Evolutionary conservation across 2,329 filamentous ascomycete genomes (phyloP), one percentile per base, ranked within the genome.

Genomic region (Sporothrix schenckii): DNA sequence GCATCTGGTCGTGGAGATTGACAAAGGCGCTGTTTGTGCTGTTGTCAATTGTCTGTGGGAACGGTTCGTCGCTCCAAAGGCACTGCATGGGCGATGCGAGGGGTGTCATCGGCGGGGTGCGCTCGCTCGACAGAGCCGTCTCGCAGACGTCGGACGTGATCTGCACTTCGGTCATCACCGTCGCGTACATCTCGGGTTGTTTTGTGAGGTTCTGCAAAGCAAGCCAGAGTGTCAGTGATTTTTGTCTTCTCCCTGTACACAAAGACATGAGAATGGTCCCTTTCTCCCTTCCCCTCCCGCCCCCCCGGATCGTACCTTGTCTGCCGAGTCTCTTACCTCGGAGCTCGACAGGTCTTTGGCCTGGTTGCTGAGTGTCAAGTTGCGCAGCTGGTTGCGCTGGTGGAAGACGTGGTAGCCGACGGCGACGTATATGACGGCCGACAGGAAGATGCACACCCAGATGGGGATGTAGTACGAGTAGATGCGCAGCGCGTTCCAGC

Each of bases 401-500:
- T 83, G 85, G 74, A 88, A 88, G 27, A 89, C 86, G 66, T 87
- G 84, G 74, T 85, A 88, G 27, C 87, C 87, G 56, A 89, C 86
- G 41, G 86, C 79, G 24, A 84, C 78, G 73, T 89, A 88, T 70
- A 88, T 86, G 65, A 85, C 70, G 19, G 84, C 78, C 0, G 86
- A 88, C 14, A 86, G 78, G 60, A 83, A 77, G 68, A 87, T 88
- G 76, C 86, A 89, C 13, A 85, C 80, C 86, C 86, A 88, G 61
- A 88, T 86, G 3, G 87, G 84, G 72, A 88, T 81, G 76, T 89
- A 89, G 77, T 88, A 89, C 7, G 85, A 85, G 74, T 85, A 88
- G 56, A 89, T 88, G 44, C 87, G 85, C 16, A 88, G 80, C 53
- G 81, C 80, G 73, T 85, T 85, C 84, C 84, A 88, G 47, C 81